These are phyloP conservation scores for Lathyrus tuberosus DNA, from an alignment of 306 rosid genomes.

Conservation along the genomic window DNA sequence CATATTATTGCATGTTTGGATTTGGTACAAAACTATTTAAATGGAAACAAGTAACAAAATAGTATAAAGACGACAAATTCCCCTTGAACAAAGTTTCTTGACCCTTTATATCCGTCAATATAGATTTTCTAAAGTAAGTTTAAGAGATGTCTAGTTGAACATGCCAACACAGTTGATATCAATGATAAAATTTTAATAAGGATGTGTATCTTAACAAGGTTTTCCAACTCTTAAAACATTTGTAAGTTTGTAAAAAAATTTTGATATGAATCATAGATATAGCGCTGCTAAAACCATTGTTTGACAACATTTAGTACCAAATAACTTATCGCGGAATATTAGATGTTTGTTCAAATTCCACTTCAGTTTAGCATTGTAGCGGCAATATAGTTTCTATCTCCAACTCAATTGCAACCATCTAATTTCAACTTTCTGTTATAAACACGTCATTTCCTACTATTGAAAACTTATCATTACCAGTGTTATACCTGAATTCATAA, in stretches of 20 bases:
- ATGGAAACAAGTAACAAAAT: background rate
- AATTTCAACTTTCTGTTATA: slow-evolving; percentile 21
- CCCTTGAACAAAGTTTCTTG: background rate
- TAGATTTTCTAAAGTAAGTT: slow-evolving; percentile 18
- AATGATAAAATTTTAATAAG: slow-evolving; percentile 10
- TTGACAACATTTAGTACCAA: background rate
- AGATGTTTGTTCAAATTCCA: background rate
- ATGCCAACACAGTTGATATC: background rate
- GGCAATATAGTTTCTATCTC: slow-evolving; percentile 5
- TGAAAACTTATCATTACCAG: background rate
- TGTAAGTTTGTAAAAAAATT: background rate
- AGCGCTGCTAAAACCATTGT: background rate
- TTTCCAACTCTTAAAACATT: slow-evolving; percentile 15
- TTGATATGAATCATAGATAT: background rate
- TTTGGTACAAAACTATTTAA: slow-evolving; percentile 7
- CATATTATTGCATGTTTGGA: slow-evolving; percentile 26
- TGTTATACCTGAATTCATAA: slow-evolving; percentile 7
- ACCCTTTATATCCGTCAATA: slow-evolving; percentile 14
- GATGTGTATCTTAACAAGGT: slow-evolving; percentile 1
- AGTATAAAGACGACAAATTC: slow-evolving; percentile 29
- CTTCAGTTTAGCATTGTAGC: background rate
- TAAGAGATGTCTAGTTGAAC: slow-evolving; percentile 7
- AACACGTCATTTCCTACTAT: slow-evolving; percentile 9
- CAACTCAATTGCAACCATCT: slow-evolving; percentile 11
- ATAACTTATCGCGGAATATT: background rate